Conservation (phyloP, 192 early-diverging fungal genomes). For the Dimargaris xerosporica region DNA sequence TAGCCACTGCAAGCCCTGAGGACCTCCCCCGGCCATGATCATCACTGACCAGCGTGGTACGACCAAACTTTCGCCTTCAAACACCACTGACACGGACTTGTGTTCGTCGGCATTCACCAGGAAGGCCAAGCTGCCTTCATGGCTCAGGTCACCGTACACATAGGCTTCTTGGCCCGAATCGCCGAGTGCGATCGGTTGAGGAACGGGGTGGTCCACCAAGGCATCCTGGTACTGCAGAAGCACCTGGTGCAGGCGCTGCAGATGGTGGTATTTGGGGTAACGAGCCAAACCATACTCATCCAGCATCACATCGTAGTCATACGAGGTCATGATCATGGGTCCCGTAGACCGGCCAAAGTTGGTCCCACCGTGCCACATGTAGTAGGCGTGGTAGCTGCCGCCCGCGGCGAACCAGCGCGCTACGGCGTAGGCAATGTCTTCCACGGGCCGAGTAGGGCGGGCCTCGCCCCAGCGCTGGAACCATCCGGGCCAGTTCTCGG, state of each 20-base stretch:
- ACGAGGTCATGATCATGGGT: conserved; percentile 24
- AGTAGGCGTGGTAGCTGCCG: conserved; percentile 38
- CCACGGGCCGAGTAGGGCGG: conserved; percentile 28
- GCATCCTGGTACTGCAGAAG: conserved; percentile 15
- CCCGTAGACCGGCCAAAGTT: conserved; percentile 40
- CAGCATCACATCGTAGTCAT: conserved; percentile 29
- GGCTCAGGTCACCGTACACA: conserved; percentile 16
- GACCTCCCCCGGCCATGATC: background rate
- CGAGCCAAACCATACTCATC: conserved; percentile 32
- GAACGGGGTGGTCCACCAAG: conserved; percentile 15
- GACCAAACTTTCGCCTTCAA: conserved; percentile 10
- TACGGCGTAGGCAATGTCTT: conserved; percentile 38
- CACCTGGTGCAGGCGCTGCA: conserved; percentile 17
- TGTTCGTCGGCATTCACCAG: conserved; percentile 18
- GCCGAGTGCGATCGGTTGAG: conserved; percentile 10
- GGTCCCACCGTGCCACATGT: conserved; percentile 54
- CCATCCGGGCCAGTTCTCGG: conserved; percentile 46
- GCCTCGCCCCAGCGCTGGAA: conserved; percentile 36
- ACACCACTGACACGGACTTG: conserved; percentile 8
- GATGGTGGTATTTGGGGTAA: conserved; percentile 30
- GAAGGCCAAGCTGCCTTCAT: conserved; percentile 17
- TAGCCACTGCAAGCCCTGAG: conserved; percentile 6
- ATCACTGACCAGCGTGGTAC: conserved; percentile 25
- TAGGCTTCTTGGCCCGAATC: conserved; percentile 1
- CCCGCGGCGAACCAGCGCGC: conserved; percentile 39